Base-by-base conservation (phyloP, 2,329 filamentous ascomycete genomes). In the Aspergillus puulaauensis region DNA sequence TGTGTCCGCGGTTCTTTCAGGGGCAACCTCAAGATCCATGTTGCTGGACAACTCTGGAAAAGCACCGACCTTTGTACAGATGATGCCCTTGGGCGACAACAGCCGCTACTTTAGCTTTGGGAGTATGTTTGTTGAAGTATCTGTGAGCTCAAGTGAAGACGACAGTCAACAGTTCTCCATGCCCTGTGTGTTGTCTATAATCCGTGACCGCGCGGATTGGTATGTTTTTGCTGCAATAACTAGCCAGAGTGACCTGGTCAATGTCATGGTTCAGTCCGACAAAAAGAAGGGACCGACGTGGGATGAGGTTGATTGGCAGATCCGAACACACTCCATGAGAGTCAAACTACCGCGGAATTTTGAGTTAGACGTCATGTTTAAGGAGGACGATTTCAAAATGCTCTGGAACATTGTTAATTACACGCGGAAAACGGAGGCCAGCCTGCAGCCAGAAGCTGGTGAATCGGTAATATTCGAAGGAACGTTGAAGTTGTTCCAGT, bases 331-430 rank as follows among this genome's bases (percentile, higher is more conserved):
- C 59, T 82, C 84, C 0, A 80, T 96, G 56, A 84, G 87, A 19
- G 73, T 96, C 39, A 84, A 84, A 59, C 76, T 96, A 17, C 89
- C 90, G 1, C 86, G 90, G 63, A 90, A 90, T 1, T 93, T 95
- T 68, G 78, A 88, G 57, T 76, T 96, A 43, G 84, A 83, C 19
- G 77, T 95, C 17, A 86, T 89, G 61, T 87, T 92, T 69, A 82
- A 81, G 14, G 89, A 92, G 66, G 79, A 83, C n/a, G 91, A 96
- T 69, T 96, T 90, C 76, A 85, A 87, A 60, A 86, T 84, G 61
- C 75, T 96, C 11, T 93, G 88, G 85, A 89, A 86, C 65, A 91
- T 96, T 73, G 91, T 92, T 63, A 91, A 96, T 59, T 93, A 96
- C 70, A 90, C 89, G 24, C 84, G 83, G 63, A 91, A 90, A 66